Percentiles rank a stretch among this genome's conserved stretches.
These are phyloP conservation scores for Canavalia gladiata DNA, from an alignment of 306 rosid species.

Conservation along the genomic window DNA sequence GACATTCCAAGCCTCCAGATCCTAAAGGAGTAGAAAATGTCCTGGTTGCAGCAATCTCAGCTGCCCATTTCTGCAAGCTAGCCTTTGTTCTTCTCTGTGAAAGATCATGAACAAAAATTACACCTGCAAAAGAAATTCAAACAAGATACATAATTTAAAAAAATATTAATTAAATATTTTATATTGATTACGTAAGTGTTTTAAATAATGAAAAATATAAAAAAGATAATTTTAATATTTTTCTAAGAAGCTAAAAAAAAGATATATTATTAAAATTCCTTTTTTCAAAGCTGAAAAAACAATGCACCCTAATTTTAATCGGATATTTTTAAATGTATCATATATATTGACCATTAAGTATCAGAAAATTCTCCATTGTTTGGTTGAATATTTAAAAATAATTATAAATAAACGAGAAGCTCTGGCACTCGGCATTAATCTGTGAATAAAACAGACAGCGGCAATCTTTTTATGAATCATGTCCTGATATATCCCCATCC, in stretches of 20 bases:
- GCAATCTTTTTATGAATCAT: constrained; percentile 93
- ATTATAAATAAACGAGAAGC: not conserved
- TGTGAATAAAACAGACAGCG: constrained; percentile 94
- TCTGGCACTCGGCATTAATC: constrained; percentile 74
- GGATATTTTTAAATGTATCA: too few species aligned
- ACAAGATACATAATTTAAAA: constrained; percentile 33
- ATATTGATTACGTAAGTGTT: not conserved
- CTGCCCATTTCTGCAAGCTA: constrained; percentile 94
- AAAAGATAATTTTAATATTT: too few species aligned
- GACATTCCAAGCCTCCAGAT: constrained; percentile 66
- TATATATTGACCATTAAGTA: not conserved
- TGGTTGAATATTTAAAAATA: too few species aligned
- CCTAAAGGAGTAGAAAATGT: constrained; percentile 96
- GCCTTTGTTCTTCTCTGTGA: constrained; percentile 95
- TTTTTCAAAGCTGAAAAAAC: too few species aligned
- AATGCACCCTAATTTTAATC: too few species aligned
- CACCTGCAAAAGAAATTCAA: constrained; percentile 72
- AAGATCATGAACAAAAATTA: constrained; percentile 98
- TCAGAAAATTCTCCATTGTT: not conserved
- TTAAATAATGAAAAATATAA: not conserved
- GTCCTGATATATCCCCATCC: constrained; percentile 86
- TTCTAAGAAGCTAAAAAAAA: too few species aligned
- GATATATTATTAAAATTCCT: too few species aligned
- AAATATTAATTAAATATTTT: too few species aligned
- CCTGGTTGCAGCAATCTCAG: constrained; percentile 89